phyloP scores from a whole-genome alignment of 1,284 basidiomycete species.

The Acaromyces ingoldii region DNA sequence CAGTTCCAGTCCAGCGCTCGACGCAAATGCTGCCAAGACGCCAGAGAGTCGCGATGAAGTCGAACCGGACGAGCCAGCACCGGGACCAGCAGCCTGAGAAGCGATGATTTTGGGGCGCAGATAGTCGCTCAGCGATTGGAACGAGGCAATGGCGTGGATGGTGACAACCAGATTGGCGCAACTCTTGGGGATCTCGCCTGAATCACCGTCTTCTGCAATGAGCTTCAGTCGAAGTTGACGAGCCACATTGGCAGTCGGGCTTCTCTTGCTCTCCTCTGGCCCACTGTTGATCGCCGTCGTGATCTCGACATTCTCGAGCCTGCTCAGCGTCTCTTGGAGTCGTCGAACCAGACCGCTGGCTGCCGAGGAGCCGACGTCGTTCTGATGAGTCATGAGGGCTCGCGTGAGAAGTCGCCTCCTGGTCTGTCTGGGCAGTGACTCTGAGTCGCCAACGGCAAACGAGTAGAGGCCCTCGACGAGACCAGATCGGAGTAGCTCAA shows the following conservation, averaged over 20 bases:
- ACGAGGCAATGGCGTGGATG: constrained; percentile 48
- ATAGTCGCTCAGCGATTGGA: constrained; percentile 45
- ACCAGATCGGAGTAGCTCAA: constrained; percentile 89
- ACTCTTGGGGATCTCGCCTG: constrained; percentile 29
- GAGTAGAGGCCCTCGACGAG: constrained; percentile 79
- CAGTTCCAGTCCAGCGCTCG: constrained; percentile 55
- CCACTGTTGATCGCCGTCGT: constrained; percentile 28
- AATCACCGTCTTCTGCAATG: constrained; percentile 32
- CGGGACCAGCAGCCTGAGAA: constrained; percentile 65
- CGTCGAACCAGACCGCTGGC: constrained; percentile 30
- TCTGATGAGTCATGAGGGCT: constrained; percentile 21
- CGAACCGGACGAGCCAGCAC: constrained; percentile 17
- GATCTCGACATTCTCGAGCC: constrained; percentile 42
- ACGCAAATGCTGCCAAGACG: constrained; percentile 81
- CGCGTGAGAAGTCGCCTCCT: constrained; percentile 27
- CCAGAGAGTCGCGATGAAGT: constrained; percentile 66
- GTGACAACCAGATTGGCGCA: constrained; percentile 44
- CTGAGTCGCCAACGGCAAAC: constrained; percentile 64
- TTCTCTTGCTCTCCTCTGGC: constrained; percentile 27
- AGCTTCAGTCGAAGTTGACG: constrained; percentile 44
- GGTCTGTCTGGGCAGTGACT: constrained; percentile 16
- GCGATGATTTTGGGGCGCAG: constrained; percentile 41
- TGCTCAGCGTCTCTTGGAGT: constrained; percentile 45
- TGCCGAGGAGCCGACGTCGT: constrained; percentile 13
- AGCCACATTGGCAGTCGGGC: constrained; percentile 31